phyloP scores from a whole-genome alignment of 495 filamentous ascomycete genomes.

The Letharia lupina region DNA sequence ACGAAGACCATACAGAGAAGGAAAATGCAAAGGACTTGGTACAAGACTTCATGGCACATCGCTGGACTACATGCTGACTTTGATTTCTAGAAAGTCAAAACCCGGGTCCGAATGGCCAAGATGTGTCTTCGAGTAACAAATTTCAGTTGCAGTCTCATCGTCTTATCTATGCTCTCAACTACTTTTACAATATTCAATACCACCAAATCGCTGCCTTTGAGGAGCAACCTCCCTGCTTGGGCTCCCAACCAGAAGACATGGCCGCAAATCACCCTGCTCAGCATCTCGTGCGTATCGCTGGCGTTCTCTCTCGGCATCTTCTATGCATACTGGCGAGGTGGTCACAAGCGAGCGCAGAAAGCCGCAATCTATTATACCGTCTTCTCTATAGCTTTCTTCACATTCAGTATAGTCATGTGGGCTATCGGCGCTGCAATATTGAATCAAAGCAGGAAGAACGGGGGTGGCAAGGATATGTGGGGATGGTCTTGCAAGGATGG shows the following conservation, averaged over 20 bases:
- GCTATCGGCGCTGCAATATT: constrained; percentile 76
- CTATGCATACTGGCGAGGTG: constrained; percentile 78
- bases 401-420: constrained; percentile 92
- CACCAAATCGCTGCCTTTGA: constrained; percentile 60
- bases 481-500: constrained; percentile 94
- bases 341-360: constrained; percentile 84
- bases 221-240: constrained; percentile 79
- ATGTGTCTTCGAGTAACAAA: constrained; percentile 86
- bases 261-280: constrained; percentile 79
- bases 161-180: constrained; percentile 75
- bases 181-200: constrained; percentile 86
- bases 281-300: constrained; percentile 71
- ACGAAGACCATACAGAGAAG: constrained; percentile 68
- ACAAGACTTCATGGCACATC: constrained; percentile 13
- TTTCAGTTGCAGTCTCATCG: constrained; percentile 93
- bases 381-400: constrained; percentile 87
- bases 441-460: constrained; percentile 62
- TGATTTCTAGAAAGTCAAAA: constrained; percentile 70
- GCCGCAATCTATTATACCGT: constrained; percentile 86
- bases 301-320: constrained; percentile 71
- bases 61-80: constrained; percentile 30
- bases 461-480: constrained; percentile 81
- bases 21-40: constrained; percentile 80
- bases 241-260: constrained; percentile 68
- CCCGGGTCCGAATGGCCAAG: constrained; percentile 87